Percentiles rank a stretch among this genome's conserved stretches.
phyloP scores from a whole-genome alignment of 1,284 basidiomycete species.

The Exobasidium cylindrosporum region DNA sequence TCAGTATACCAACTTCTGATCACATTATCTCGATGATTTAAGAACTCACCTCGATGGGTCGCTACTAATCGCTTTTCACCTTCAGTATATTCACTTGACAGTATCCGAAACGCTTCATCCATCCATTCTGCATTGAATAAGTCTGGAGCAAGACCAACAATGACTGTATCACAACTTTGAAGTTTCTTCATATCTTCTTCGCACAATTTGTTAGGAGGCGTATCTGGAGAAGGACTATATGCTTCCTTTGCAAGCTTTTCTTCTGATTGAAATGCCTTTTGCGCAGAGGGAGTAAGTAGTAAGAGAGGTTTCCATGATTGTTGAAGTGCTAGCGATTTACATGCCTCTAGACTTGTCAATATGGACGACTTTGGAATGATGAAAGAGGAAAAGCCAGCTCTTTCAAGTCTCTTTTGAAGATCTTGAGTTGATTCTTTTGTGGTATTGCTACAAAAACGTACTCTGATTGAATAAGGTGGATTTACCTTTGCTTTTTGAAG shows the following conservation, averaged over 20 bases:
- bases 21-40: no score
- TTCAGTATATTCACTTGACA: slow-evolving; percentile 50
- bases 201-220: slow-evolving; percentile 6
- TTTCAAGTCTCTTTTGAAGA: background rate
- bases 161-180: slow-evolving; percentile 63
- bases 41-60: slow-evolving; percentile 64
- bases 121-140: slow-evolving; percentile 60
- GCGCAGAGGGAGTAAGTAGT: slow-evolving; percentile 6
- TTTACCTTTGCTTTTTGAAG: slow-evolving; percentile 54
- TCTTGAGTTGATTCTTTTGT: slow-evolving; percentile 25
- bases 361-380: background rate
- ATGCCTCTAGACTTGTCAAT: slow-evolving; percentile 6
- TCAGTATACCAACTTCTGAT: no score
- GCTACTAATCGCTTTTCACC: slow-evolving; percentile 60
- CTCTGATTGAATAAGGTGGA: background rate
- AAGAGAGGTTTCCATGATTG: background rate
- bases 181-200: slow-evolving; percentile 7
- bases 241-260: background rate
- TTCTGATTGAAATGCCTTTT: background rate
- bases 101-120: slow-evolving; percentile 68
- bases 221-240: background rate
- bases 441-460: slow-evolving; percentile 18
- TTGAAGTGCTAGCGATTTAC: background rate
- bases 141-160: slow-evolving; percentile 66
- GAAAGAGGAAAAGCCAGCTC: background rate